A percentile compares a stretch with the other conserved stretches of the same genome.
phyloP scores from a whole-genome alignment of 495 filamentous ascomycete species.

The Copromyces sp. region DNA sequence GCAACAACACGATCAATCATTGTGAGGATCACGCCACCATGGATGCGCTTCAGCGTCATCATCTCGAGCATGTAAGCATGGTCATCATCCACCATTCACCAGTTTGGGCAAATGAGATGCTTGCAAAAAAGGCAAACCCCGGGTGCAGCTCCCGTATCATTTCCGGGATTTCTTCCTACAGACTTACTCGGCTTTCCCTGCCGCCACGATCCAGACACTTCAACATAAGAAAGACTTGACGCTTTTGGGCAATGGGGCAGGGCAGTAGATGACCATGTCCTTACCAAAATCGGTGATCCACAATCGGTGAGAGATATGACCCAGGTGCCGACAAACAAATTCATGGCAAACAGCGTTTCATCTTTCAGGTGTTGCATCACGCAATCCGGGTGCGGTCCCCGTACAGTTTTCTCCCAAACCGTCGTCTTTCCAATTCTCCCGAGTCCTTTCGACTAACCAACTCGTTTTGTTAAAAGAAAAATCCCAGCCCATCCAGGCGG shows the following conservation, averaged over 20 bases:
- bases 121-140: background rate
- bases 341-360: background rate
- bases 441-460: background rate
- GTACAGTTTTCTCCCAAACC: background rate
- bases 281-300: background rate
- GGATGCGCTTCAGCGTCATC: background rate
- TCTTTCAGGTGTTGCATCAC: background rate
- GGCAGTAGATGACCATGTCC: background rate
- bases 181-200: background rate
- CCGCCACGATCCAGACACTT: background rate
- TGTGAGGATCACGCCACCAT: background rate
- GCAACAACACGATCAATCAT: background rate
- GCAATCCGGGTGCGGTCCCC: background rate
- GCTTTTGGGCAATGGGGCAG: background rate
- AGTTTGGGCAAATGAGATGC: background rate
- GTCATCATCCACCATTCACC: background rate
- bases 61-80: background rate
- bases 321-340: background rate
- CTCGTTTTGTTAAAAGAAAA: background rate
- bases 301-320: background rate
- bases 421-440: background rate
- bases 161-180: background rate
- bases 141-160: background rate
- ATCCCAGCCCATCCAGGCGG: background rate
- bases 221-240: background rate